phyloP scores from a whole-genome alignment of 352 stramenopile genomes.

The Pythium chondricola region DNA sequence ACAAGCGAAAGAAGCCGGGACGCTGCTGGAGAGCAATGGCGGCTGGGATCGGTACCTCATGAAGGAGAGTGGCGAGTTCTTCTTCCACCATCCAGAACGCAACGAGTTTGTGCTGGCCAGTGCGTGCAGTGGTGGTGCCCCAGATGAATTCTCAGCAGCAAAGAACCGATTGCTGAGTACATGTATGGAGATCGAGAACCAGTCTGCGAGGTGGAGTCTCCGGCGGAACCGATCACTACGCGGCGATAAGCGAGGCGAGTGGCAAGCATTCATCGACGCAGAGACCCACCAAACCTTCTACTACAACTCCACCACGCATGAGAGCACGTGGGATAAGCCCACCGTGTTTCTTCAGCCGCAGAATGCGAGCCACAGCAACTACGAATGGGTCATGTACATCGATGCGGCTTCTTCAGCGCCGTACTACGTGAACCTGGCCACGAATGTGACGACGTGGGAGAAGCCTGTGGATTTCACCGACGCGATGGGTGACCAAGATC shows the following conservation, averaged over 20 bases:
- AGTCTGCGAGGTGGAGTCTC: slow-evolving; percentile 10
- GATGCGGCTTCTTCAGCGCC: slow-evolving; percentile 29
- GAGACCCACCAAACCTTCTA: slow-evolving; percentile 55
- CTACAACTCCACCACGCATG: slow-evolving; percentile 54
- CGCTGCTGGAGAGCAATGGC: slow-evolving; percentile 15
- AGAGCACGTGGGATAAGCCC: slow-evolving; percentile 53
- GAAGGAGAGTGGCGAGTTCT: background rate
- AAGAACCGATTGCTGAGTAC: background rate
- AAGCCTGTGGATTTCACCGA: slow-evolving; percentile 20
- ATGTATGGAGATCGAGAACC: background rate
- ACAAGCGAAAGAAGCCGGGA: background rate
- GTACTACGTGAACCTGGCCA: slow-evolving; percentile 54
- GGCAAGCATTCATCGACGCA: slow-evolving; percentile 57
- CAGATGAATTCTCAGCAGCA: slow-evolving; percentile 12
- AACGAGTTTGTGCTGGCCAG: slow-evolving; percentile 5
- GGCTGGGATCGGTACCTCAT: slow-evolving; percentile 16
- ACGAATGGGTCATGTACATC: slow-evolving; percentile 40
- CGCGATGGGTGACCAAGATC: background rate
- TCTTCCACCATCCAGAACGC: slow-evolving; percentile 15
- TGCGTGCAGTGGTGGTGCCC: background rate
- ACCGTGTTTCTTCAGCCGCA: background rate
- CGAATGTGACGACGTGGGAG: slow-evolving; percentile 47
- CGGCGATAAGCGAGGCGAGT: slow-evolving; percentile 25
- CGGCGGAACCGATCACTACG: slow-evolving; percentile 20
- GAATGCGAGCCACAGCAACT: background rate